Percentiles rank a stretch among this genome's conserved stretches.
Evolutionary conservation across 2,329 filamentous ascomycete species (phyloP).

Genomic region (Penicillium digitatum): DNA sequence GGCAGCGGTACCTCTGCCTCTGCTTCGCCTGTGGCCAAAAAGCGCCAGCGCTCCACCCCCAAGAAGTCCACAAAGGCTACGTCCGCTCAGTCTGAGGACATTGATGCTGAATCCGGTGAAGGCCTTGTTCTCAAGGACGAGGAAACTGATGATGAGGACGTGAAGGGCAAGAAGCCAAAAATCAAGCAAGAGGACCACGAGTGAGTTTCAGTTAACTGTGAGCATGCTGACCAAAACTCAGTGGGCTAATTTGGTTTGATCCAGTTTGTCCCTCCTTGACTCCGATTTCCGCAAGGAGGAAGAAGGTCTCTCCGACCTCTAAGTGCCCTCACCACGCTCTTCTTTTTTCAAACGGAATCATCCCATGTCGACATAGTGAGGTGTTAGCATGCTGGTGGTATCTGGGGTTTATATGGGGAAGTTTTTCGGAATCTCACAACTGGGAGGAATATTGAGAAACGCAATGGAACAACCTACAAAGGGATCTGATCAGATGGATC

Average conservation of each 20-base stretch:
- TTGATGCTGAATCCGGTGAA: not conserved
- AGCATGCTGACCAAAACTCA: accelerated
- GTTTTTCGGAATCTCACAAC: not conserved
- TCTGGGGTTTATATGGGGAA: not conserved
- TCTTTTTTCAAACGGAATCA: not conserved
- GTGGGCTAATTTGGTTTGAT: not conserved
- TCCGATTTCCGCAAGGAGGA: not conserved
- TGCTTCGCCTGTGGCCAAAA: not conserved
- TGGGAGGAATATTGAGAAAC: not conserved
- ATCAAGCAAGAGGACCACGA: not conserved
- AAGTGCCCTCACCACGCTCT: not conserved
- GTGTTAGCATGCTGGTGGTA: not conserved
- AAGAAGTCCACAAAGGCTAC: not conserved
- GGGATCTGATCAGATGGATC: not conserved
- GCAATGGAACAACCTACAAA: not conserved
- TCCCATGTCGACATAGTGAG: not conserved
- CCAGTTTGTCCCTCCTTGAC: not conserved
- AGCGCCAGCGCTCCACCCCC: not conserved
- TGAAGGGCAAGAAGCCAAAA: not conserved
- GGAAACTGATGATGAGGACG: not conserved
- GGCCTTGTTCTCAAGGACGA: not conserved
- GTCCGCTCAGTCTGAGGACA: not conserved
- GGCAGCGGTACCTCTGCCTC: not conserved
- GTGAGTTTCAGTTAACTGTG: not conserved
- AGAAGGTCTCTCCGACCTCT: not conserved